These are phyloP conservation scores for Musa troglodytarum DNA, from an alignment of 176 grass and related monocot genomes.

Conservation along the genomic window DNA sequence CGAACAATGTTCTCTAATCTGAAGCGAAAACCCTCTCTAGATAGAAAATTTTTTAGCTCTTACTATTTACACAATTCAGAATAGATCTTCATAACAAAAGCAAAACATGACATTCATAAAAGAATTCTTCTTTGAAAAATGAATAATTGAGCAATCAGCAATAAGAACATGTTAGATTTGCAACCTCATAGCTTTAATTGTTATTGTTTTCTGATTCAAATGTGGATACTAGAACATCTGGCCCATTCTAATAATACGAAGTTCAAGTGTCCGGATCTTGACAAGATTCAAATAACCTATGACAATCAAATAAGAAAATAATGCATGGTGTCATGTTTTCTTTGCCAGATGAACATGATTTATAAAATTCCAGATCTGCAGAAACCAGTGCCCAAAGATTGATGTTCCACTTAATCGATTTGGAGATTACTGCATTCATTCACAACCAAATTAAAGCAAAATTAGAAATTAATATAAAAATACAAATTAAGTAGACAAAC, in stretches of 20 bases:
- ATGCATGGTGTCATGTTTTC: not conserved
- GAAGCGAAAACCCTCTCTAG: slow-evolving; percentile 79
- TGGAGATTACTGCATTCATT: no score
- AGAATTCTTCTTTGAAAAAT: not conserved
- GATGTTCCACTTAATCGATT: no score
- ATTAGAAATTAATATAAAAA: no score
- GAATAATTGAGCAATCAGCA: not conserved
- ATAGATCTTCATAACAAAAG: not conserved
- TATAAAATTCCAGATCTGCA: not conserved
- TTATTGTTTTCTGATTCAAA: not conserved
- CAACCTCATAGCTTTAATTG: no score
- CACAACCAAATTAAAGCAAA: no score
- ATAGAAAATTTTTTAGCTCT: slow-evolving; percentile 35
- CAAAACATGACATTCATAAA: not conserved
- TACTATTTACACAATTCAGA: not conserved
- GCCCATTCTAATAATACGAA: no score
- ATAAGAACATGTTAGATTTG: not conserved
- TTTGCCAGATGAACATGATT: not conserved
- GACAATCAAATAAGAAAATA: no score
- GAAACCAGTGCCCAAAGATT: no score
- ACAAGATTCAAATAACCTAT: no score
- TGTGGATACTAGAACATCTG: not conserved
- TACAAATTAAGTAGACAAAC: no score
- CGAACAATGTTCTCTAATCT: slow-evolving; percentile 85
- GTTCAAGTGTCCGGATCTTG: no score